phyloP scores from a whole-genome alignment of 1,284 basidiomycete genomes.

The Rhodofomes roseus region DNA sequence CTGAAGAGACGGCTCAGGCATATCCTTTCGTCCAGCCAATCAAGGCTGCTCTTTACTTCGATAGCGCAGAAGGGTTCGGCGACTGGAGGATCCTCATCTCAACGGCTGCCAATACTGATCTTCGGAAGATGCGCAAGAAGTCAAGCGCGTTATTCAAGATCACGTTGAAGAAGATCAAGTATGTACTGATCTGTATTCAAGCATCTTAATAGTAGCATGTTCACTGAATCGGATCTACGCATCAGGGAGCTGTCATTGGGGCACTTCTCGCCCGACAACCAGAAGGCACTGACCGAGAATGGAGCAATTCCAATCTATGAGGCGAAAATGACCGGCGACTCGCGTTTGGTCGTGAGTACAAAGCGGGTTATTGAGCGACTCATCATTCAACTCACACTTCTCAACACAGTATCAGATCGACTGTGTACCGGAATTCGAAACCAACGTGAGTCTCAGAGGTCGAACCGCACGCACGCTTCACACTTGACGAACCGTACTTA shows the following conservation, averaged over 20 bases:
- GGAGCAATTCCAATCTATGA: constrained; percentile 54
- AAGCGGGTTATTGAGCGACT: neutral
- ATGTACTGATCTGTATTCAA: constrained; percentile 5
- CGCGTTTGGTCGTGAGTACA: constrained; percentile 51
- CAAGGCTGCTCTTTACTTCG: constrained; percentile 36
- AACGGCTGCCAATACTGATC: constrained; percentile 33
- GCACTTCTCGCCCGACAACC: constrained; percentile 63
- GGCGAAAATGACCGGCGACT: constrained; percentile 61
- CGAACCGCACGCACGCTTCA: neutral
- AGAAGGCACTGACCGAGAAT: constrained; percentile 51
- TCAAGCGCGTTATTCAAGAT: constrained; percentile 39
- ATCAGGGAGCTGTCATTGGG: constrained; percentile 60
- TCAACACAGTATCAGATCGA: constrained; percentile 58
- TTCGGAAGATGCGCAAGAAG: constrained; percentile 34
- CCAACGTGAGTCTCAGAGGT: constrained; percentile 39
- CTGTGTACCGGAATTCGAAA: constrained; percentile 48
- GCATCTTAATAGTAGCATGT: neutral
- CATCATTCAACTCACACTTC: neutral
- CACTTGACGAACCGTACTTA: neutral
- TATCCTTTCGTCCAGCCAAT: constrained; percentile 3
- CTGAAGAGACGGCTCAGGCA: neutral
- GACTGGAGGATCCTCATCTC: constrained; percentile 47
- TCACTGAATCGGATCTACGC: neutral
- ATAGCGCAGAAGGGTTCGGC: constrained; percentile 43
- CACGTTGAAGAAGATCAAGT: constrained; percentile 51